Conservation (phyloP, 176 grass and related monocot species). For the Aegilops bicornis region DNA sequence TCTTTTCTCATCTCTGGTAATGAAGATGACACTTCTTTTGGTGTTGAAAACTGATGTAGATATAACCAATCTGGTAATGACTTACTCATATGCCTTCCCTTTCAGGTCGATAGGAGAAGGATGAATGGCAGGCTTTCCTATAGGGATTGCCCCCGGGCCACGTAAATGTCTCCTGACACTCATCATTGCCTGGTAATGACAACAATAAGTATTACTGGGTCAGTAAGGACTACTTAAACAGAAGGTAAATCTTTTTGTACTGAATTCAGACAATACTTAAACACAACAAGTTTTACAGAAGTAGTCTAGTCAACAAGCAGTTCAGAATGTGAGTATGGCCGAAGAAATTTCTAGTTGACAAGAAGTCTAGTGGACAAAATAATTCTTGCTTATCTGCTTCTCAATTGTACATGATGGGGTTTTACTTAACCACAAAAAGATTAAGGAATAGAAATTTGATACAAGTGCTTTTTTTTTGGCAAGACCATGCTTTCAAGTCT, state of each 20-base stretch:
- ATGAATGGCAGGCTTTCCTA: constrained; percentile 70
- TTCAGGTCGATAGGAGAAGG: constrained; percentile 65
- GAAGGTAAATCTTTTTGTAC: not conserved
- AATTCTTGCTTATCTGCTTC: no score
- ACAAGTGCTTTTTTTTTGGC: not conserved
- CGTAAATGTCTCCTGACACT: constrained; percentile 58
- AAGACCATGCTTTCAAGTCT: not conserved
- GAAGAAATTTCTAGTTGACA: not conserved
- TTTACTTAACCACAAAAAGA: no score
- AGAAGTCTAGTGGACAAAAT: no score
- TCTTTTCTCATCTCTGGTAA: no score
- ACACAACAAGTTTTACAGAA: not conserved
- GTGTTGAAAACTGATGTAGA: no score
- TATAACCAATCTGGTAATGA: no score
- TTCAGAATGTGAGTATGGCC: not conserved
- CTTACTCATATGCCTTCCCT: constrained; percentile 72
- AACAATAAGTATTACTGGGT: not conserved
- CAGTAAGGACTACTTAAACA: not conserved
- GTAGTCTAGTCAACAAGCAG: not conserved
- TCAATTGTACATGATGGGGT: no score
- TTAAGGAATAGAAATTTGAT: not conserved
- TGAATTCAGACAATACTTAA: not conserved
- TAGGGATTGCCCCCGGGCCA: constrained; percentile 54
- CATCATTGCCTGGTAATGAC: constrained; percentile 56
- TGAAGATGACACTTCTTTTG: no score